phyloP scores from a whole-genome alignment of 2,329 filamentous ascomycete genomes.

The Colletotrichum lindemuthianum region DNA sequence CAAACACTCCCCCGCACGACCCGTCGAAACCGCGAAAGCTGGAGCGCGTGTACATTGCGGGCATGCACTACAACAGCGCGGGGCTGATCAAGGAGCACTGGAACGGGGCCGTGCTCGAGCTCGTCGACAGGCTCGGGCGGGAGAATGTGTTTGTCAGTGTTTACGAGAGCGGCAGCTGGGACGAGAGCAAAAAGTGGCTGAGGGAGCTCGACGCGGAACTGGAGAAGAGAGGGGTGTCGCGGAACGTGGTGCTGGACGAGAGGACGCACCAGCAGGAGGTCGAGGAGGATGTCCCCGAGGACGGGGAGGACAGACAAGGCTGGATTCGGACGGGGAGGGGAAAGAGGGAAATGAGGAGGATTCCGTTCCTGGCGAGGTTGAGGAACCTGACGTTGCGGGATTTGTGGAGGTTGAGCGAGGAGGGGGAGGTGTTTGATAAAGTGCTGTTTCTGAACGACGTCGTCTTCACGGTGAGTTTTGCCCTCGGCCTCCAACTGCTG shows the following conservation, averaged over 20 bases:
- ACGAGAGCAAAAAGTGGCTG: slow-evolving; percentile 72
- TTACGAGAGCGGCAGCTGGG: slow-evolving; percentile 75
- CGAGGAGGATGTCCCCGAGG: slow-evolving; percentile 38
- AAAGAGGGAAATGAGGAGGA: slow-evolving; percentile 68
- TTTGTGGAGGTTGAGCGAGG: slow-evolving; percentile 58
- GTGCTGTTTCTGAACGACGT: slow-evolving; percentile 73
- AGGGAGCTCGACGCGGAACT: slow-evolving; percentile 65
- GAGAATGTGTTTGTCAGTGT: slow-evolving; percentile 76
- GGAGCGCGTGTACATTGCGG: slow-evolving; percentile 71
- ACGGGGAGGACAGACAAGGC: slow-evolving; percentile 56
- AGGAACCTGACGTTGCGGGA: slow-evolving; percentile 73
- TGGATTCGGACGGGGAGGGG: slow-evolving; percentile 71
- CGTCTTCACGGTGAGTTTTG: slow-evolving; percentile 63
- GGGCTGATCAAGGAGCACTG: slow-evolving; percentile 68
- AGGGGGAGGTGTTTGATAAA: slow-evolving; percentile 65
- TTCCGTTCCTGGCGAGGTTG: slow-evolving; percentile 73
- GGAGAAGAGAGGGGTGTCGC: slow-evolving; percentile 60
- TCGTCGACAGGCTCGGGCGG: slow-evolving; percentile 66
- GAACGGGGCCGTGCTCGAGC: slow-evolving; percentile 67
- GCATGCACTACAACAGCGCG: slow-evolving; percentile 76
- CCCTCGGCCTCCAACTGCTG: background rate
- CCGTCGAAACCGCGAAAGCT: slow-evolving; percentile 39
- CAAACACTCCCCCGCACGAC: slow-evolving; percentile 20
- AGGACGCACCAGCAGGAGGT: slow-evolving; percentile 69
- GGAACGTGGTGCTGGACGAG: slow-evolving; percentile 66